Evolutionary conservation across 805 yeast species (phyloP).

Genomic region (Wickerhamiella qilinensis): DNA sequence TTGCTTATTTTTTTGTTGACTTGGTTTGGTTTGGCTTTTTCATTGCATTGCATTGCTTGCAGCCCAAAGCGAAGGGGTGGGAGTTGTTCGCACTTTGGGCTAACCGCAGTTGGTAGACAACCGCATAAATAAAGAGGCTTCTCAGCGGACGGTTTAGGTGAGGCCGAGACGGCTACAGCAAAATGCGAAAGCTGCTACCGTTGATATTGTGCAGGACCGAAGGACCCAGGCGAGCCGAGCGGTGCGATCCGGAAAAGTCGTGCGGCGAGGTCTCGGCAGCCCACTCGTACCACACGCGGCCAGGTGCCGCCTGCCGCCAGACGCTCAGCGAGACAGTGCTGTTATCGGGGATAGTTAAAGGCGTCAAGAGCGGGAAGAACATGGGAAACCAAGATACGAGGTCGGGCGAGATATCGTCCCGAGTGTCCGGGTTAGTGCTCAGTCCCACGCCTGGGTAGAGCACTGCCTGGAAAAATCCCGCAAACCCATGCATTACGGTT

Average conservation of each 20-base stretch:
- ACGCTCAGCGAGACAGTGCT: conserved; percentile 37
- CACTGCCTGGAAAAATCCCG: conserved; percentile 59
- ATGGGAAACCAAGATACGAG: conserved; percentile 55
- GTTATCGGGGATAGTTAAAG: conserved; percentile 36
- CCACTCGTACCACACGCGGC: conserved; percentile 56
- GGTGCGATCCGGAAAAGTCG: neutral
- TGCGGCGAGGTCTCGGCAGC: too few relatives aligned
- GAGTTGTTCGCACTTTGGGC: too few relatives aligned
- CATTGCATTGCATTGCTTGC: too few relatives aligned
- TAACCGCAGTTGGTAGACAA: too few relatives aligned
- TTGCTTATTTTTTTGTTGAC: too few relatives aligned
- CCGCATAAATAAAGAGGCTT: too few relatives aligned
- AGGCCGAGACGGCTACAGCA: neutral
- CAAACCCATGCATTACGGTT: conserved; percentile 52
- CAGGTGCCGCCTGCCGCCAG: conserved; percentile 29
- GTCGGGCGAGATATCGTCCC: conserved; percentile 24
- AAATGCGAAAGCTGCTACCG: neutral
- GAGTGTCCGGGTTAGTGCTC: conserved; percentile 32
- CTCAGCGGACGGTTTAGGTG: too few relatives aligned
- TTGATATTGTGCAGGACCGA: neutral
- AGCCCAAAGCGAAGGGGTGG: too few relatives aligned
- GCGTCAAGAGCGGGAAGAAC: conserved; percentile 42
- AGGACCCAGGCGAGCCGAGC: neutral
- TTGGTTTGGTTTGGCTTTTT: too few relatives aligned
- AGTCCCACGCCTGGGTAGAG: conserved; percentile 45